Evolutionary conservation across 495 filamentous ascomycete species (phyloP), one percentile per base, ranked within the genome.

Genomic region (Aspergillus cavernicola): DNA sequence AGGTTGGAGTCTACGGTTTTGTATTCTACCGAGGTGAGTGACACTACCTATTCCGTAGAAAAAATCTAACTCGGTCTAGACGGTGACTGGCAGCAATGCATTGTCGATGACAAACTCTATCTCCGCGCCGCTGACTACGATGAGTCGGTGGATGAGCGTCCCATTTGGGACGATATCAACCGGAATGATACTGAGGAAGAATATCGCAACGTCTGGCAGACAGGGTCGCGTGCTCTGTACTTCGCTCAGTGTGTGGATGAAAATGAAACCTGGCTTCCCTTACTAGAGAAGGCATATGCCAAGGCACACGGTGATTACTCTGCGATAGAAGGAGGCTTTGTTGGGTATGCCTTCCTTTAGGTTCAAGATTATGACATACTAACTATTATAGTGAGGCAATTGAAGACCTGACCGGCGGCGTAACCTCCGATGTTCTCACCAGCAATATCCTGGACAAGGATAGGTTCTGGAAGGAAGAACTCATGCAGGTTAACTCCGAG

Each of bases 261-360:
- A 20, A 92, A 95, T 62, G 92, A 97, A 72, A 97, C 90, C 0
- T 97, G 92, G 92, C 74, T 97, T 22, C 92, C 92, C 1, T 70
- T 97, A 40, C 80, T 97, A 3, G 92, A 97, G 63, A 97, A 97
- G 68, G 92, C 92, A 0, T 97, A 93, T 69, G 92, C 92, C 39
- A 97, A 97, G 66, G 91, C 90, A 10, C 92, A 97, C 60, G 90
- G 90, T 3, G 89, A 93, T 64, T 95, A 86, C 60, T 77, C 81
- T 10, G 78, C 90, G 1, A 90, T 96, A 41, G 86, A 92, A 54
- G 90, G 90, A 16, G 91, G 91, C 1, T 92, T 84, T 64, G 86
- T 87, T 16, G 89, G 84, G 78, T 82, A 66, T 38, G 66, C 23
- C n/a, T 18, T n/a, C 15, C 6, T 37, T 12, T 37, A 28, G 15